These are phyloP conservation scores for Volvox africanus DNA, from an alignment of 139 green algal genomes.

Conservation along the genomic window DNA sequence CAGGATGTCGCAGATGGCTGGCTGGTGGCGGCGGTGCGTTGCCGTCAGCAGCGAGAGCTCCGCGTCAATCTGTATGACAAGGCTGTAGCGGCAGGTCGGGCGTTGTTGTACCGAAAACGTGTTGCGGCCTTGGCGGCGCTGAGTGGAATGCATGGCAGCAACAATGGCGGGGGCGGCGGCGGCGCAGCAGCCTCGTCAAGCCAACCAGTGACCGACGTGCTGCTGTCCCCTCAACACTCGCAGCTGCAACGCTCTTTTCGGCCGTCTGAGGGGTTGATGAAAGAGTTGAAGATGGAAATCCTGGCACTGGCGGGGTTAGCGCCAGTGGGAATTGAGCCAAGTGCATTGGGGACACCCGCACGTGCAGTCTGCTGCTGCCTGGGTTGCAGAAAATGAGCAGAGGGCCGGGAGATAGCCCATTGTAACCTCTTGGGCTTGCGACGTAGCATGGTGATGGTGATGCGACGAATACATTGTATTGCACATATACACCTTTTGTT, in stretches of 20 bases:
- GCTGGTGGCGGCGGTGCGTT: constrained; percentile 39
- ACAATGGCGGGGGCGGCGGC: neutral
- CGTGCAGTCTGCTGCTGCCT: neutral
- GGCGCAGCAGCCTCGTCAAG: neutral
- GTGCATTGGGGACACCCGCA: neutral
- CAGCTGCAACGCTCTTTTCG: neutral
- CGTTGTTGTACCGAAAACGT: constrained; percentile 12
- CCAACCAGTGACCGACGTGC: neutral
- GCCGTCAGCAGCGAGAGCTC: constrained; percentile 40
- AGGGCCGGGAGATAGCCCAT: too few species aligned
- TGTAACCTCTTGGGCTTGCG: too few species aligned
- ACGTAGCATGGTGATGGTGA: too few species aligned
- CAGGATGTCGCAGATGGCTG: constrained; percentile 29
- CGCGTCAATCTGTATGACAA: constrained; percentile 35
- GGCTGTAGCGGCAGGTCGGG: constrained; percentile 22
- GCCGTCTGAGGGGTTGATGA: neutral
- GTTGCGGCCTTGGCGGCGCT: constrained; percentile 33
- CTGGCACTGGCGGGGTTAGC: constrained; percentile 34
- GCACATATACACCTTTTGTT: too few species aligned
- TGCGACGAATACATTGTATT: too few species aligned
- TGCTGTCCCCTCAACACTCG: too few species aligned
- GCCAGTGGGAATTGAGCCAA: constrained; percentile 15
- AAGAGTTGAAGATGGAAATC: constrained; percentile 29
- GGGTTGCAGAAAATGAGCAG: neutral
- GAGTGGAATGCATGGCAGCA: neutral